phyloP scores from a whole-genome alignment of 371 early-diverging fungal species.

The Lichtheimia ramosa region DNA sequence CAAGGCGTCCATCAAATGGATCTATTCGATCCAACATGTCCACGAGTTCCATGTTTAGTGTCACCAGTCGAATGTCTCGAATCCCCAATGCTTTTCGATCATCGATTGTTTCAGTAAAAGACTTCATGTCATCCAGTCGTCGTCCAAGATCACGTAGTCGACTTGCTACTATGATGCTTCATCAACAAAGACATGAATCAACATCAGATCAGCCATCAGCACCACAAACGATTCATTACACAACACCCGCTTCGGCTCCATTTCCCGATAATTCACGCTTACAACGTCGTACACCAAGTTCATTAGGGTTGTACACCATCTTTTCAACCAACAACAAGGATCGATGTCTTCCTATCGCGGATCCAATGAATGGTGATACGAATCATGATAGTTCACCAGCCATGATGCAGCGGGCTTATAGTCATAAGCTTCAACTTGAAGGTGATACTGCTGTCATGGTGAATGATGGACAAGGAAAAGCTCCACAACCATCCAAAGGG shows the following conservation, averaged over 20 bases:
- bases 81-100: conserved; percentile 38
- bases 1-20: conserved; percentile 20
- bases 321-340: conserved; percentile 5
- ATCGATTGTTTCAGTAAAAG: conserved; percentile 32
- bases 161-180: neutral
- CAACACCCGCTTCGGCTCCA: conserved; percentile 8
- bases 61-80: conserved; percentile 38
- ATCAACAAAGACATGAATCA: neutral
- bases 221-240: conserved; percentile 12
- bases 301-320: conserved; percentile 18
- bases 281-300: conserved; percentile 25
- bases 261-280: conserved; percentile 12
- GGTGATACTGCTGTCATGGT: no score
- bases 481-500: neutral
- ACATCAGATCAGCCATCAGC: neutral
- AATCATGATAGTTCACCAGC: neutral
- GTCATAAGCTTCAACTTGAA: no score
- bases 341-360: no score
- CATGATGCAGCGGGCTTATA: no score
- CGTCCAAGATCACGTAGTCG: no score
- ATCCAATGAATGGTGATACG: neutral
- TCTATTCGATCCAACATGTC: conserved; percentile 39
- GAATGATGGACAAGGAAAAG: no score
- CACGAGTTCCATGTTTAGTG: conserved; percentile 41
- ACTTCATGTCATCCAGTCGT: conserved; percentile 8